Conservation (phyloP, 2,329 filamentous ascomycete genomes). For the Elsinoe fawcettii region DNA sequence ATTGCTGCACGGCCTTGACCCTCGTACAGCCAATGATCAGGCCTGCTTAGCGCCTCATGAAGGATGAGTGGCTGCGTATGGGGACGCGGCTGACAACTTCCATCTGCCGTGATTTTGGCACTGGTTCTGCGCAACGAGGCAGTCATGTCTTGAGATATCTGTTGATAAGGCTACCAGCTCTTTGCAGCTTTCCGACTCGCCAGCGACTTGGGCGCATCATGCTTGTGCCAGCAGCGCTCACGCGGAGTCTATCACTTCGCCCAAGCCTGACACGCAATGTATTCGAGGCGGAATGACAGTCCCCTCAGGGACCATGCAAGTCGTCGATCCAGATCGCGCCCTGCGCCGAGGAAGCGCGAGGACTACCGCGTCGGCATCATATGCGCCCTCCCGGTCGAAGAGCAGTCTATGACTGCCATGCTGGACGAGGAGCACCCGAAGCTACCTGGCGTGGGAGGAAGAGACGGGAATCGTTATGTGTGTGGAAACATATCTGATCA, state of each 20-base stretch:
- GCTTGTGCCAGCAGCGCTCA: neutral
- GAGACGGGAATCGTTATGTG: slow-evolving; percentile 15
- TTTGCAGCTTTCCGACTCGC: neutral
- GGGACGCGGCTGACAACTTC: neutral
- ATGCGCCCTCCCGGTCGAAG: slow-evolving; percentile 20
- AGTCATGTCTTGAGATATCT: neutral
- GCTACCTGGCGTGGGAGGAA: neutral
- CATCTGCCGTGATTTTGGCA: neutral
- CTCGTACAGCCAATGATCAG: neutral
- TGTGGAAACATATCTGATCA: slow-evolving; percentile 15
- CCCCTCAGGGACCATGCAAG: neutral
- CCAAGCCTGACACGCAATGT: no score
- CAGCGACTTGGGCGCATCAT: neutral
- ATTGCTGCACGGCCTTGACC: neutral
- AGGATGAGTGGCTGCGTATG: neutral
- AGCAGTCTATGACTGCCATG: slow-evolving; percentile 18
- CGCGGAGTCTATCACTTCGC: neutral
- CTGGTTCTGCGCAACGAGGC: neutral
- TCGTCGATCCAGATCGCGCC: neutral
- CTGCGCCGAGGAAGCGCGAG: neutral
- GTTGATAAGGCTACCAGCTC: neutral
- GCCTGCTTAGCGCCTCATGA: neutral
- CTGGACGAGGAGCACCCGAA: slow-evolving; percentile 19
- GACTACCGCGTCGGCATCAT: slow-evolving; percentile 20
- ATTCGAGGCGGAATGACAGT: neutral